Conservation (phyloP, 2,329 filamentous ascomycete genomes). For the Claviceps citrina region DNA sequence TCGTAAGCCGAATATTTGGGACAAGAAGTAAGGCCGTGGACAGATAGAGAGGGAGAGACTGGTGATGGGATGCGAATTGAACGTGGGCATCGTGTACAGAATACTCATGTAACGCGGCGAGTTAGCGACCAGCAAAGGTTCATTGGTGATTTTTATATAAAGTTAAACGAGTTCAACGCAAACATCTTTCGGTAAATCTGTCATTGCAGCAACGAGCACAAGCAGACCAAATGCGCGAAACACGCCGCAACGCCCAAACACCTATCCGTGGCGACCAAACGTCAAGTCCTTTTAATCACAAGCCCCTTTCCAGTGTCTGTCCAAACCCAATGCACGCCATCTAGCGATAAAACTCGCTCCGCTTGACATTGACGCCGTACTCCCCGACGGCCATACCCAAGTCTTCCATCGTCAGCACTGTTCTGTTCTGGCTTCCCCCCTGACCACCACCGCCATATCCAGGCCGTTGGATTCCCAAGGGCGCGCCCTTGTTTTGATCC, state of each 20-base stretch:
- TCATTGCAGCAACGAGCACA: not conserved
- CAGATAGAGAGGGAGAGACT: constrained; percentile 10
- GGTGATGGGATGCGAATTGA: constrained; percentile 1
- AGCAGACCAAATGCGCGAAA: not conserved
- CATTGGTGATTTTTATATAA: not conserved
- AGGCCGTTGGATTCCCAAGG: constrained; percentile 59
- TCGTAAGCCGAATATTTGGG: constrained; percentile 42
- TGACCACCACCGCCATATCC: constrained; percentile 80
- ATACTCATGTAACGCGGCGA: not conserved
- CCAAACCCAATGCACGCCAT: no score
- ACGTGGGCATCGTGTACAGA: not conserved
- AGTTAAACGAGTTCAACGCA: not conserved
- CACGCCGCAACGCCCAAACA: not conserved
- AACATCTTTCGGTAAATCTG: not conserved
- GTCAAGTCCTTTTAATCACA: not conserved
- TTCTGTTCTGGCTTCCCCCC: constrained; percentile 76
- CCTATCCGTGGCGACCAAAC: not conserved
- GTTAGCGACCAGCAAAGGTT: not conserved
- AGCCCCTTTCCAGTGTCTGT: not conserved
- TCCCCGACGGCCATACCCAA: constrained; percentile 94
- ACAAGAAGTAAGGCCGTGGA: constrained; percentile 18
- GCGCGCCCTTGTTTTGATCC: constrained; percentile 41
- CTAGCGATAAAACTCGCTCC: constrained; percentile 88
- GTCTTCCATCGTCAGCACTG: constrained; percentile 96
- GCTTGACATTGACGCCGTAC: constrained; percentile 94